Evolutionary conservation across 306 rosid species (phyloP).

Genomic region (Inga oerstediana): DNA sequence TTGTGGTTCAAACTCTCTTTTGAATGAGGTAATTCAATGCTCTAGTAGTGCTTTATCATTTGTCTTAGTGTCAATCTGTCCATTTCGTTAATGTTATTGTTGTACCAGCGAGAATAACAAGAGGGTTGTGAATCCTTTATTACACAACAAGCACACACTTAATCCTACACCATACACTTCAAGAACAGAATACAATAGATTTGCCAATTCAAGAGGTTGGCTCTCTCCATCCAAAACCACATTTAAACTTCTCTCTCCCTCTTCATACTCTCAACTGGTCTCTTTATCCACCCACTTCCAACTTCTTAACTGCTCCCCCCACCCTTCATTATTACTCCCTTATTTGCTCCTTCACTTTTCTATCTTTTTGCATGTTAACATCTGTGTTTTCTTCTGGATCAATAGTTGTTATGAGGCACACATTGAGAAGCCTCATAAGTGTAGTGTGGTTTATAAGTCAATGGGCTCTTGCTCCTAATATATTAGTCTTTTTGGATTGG

Average conservation of each 20-base stretch:
- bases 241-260: neutral
- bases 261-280: neutral
- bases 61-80: slow-evolving; percentile 12
- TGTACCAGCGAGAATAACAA: neutral
- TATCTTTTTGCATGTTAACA: neutral
- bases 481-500: too few species aligned
- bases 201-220: neutral
- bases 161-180: neutral
- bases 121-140: neutral
- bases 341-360: neutral
- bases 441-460: too few species aligned
- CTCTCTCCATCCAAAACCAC: neutral
- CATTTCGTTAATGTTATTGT: neutral
- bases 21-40: slow-evolving; percentile 77
- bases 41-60: slow-evolving; percentile 16
- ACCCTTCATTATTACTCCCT: neutral
- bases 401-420: neutral
- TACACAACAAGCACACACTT: neutral
- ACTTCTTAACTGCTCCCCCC: neutral
- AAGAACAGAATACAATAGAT: neutral
- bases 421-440: too few species aligned
- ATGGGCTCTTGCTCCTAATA: too few species aligned
- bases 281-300: neutral
- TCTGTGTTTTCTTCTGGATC: neutral
- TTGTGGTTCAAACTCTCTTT: slow-evolving; percentile 88